Conservation (phyloP, 495 filamentous ascomycete species). For the Gamarada debralockiae region DNA sequence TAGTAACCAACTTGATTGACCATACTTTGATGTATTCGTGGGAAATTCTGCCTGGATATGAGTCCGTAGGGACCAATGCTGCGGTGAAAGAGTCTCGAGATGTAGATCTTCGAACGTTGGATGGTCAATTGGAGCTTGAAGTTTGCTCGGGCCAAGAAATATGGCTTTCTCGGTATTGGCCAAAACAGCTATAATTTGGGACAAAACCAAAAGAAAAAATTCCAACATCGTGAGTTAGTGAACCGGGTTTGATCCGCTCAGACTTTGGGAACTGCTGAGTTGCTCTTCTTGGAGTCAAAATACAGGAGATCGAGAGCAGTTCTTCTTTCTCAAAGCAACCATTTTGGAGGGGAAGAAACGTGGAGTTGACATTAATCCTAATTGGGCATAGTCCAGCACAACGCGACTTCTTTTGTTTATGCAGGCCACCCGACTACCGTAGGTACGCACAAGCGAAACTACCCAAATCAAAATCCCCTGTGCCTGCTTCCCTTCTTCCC, state of each 20-base stretch:
- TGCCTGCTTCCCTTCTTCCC: slow-evolving; percentile 25
- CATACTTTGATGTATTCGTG: slow-evolving; percentile 42
- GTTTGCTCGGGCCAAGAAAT: slow-evolving; percentile 65
- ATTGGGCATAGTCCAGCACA: no score
- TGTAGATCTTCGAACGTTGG: slow-evolving; percentile 61
- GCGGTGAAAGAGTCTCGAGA: slow-evolving; percentile 59
- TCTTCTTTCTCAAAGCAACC: no score
- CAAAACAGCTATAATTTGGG: slow-evolving; percentile 18
- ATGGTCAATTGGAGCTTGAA: slow-evolving; percentile 48
- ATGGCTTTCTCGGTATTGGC: slow-evolving; percentile 92
- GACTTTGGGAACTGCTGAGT: no score
- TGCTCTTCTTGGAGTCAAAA: no score
- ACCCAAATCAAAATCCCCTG: slow-evolving; percentile 26
- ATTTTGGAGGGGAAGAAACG: no score
- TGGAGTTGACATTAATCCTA: no score
- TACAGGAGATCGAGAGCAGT: no score
- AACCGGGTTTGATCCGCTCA: no score
- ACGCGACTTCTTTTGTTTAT: no score
- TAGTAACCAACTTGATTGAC: slow-evolving; percentile 74
- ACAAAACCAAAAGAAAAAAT: slow-evolving; percentile 3
- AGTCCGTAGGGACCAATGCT: slow-evolving; percentile 50
- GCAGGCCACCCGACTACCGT: background rate
- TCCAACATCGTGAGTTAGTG: background rate
- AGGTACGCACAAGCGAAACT: slow-evolving; percentile 25
- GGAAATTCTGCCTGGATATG: slow-evolving; percentile 65